Base-by-base conservation (phyloP, 2,329 filamentous ascomycete species). In the Paraconiothyrium brasiliense region DNA sequence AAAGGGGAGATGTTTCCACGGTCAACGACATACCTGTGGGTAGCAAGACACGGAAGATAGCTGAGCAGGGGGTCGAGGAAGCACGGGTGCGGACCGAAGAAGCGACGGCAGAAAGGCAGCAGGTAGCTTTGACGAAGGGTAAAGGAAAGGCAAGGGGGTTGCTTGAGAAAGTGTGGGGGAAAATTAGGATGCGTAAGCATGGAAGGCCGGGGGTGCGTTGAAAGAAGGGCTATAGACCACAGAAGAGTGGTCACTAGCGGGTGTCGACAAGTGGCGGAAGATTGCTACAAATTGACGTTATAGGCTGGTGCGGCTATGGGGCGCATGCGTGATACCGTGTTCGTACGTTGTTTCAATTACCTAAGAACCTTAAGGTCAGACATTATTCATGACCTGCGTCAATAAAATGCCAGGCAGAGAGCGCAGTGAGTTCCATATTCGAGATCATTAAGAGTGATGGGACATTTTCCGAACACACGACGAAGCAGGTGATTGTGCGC, bases 11-110 rank as follows among this genome's bases (percentile, higher is more conserved):
- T 20, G 7, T 32, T 22, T 13, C 24, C 22, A 41, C 11, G 35
- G 22, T 54, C 1, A 54, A 54, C n/a, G 22, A 43, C 16, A 54
- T 54, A 41, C 50, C 35, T n/a, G 50, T 54, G 13, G 35, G 50
- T 41, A 30, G 50, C 22, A 37, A 32, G 50, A 32, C 22, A 3
- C 6, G 35, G 4, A 16, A 30, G 22, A 37, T 41, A 30, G 22
- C 20, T 30, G 50, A 39, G 30, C 35, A 14, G 35, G 35, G 32
- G 37, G 35, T 43, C 9, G 7, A 30, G 7, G 37, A 43, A 20
- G 35, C 50, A 14, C 22, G 35, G 14, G 35, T 13, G 13, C 7
- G 24, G 20, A 54, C 50, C 5, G n/a, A 27, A 30, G 50, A 41
- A 22, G 35, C 22, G 35, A 54, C 50, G 20, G 50, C 50, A 7